Evolutionary conservation across 768 basidiomycete species (phyloP).

Genomic region (Tylopilus cervinicoccineus): DNA sequence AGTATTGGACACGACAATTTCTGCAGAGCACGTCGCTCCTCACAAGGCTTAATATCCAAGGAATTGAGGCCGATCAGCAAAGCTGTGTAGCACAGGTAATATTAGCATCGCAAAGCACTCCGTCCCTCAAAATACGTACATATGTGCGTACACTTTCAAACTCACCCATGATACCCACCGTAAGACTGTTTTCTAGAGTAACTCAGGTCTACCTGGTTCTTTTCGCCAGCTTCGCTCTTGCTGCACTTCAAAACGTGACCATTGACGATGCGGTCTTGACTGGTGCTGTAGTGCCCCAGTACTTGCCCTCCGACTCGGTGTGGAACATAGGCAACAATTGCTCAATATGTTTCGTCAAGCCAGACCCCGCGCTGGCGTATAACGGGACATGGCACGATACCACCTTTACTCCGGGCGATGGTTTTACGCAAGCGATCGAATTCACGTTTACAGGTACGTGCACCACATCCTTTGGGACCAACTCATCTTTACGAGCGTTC

Average conservation of each 20-base stretch:
- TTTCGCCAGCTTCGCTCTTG: not conserved
- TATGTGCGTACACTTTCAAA: not conserved
- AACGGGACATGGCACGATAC: constrained; percentile 18
- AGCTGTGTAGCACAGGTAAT: too few relatives aligned
- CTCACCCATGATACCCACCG: constrained; percentile 2
- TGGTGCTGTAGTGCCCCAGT: constrained; percentile 5
- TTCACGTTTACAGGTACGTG: constrained; percentile 13
- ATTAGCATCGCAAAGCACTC: too few relatives aligned
- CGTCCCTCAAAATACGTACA: too few relatives aligned
- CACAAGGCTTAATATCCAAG: too few relatives aligned
- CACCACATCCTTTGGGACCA: not conserved
- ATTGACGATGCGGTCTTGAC: constrained; percentile 13
- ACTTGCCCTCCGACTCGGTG: not conserved
- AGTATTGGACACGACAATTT: too few relatives aligned
- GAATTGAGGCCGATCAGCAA: too few relatives aligned
- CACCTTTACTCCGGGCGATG: not conserved
- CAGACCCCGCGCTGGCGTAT: constrained; percentile 1
- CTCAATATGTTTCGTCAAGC: not conserved
- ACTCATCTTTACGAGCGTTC: not conserved
- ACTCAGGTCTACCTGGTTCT: not conserved
- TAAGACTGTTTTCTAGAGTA: not conserved
- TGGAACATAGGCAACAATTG: constrained; percentile 14
- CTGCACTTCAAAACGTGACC: constrained; percentile 12
- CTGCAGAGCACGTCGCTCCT: too few relatives aligned
- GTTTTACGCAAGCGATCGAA: not conserved